These are phyloP conservation scores for Blastobotrys raffinosifermentans DNA, from an alignment of 1,139 yeast genomes.

Conservation along the genomic window DNA sequence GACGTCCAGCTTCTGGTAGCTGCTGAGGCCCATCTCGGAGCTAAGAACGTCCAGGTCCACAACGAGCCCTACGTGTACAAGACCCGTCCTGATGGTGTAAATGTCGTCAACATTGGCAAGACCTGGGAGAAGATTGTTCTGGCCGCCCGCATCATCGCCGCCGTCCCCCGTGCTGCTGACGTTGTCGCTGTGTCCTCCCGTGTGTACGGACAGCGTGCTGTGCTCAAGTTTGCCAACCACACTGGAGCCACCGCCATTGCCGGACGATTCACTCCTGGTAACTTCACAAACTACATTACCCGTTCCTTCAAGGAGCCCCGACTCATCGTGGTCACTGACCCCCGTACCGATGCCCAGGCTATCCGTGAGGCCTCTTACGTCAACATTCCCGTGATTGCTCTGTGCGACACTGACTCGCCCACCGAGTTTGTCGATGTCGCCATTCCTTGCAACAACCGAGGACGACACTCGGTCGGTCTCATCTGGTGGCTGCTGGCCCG, in stretches of 20 bases:
- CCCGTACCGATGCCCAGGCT: constrained; percentile 99
- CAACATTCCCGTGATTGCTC: constrained; percentile 99
- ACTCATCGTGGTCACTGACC: constrained; percentile 97
- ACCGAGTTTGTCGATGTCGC: constrained; percentile 99
- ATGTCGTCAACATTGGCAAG: constrained; percentile 96
- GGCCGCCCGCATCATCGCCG: constrained; percentile 99
- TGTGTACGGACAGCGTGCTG: constrained; percentile 99
- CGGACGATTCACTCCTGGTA: constrained; percentile 99
- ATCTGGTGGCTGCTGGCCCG: constrained; percentile 99
- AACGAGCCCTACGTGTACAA: constrained; percentile 99
- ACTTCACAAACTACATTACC: constrained; percentile 99
- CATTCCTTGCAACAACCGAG: constrained; percentile 99
- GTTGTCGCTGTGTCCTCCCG: constrained; percentile 99
- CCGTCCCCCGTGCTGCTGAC: constrained; percentile 97
- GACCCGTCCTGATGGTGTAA: constrained; percentile 99
- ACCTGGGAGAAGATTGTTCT: constrained; percentile 99
- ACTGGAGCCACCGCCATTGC: constrained; percentile 99
- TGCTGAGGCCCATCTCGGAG: constrained; percentile 99
- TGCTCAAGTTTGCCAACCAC: constrained; percentile 98
- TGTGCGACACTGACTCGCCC: constrained; percentile 98
- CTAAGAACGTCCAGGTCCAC: constrained; percentile 99
- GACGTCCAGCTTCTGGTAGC: constrained; percentile 99
- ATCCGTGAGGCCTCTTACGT: constrained; percentile 99
- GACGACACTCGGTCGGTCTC: constrained; percentile 99
- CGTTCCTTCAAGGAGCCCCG: constrained; percentile 99